phyloP scores from a whole-genome alignment of 2,329 filamentous ascomycete species.

The Paecilomyces sp. region DNA sequence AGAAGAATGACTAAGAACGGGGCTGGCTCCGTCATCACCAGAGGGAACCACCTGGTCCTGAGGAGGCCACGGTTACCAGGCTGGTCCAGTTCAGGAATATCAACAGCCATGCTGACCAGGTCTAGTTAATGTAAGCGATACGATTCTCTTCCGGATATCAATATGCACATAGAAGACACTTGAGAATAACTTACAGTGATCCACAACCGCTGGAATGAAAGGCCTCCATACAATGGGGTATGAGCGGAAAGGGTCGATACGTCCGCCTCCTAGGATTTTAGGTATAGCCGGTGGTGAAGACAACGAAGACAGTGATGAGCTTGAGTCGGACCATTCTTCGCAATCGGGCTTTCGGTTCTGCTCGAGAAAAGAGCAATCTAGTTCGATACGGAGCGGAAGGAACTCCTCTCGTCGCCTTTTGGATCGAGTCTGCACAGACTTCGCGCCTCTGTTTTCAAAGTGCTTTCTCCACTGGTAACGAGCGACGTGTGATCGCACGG shows the following conservation, averaged over 20 bases:
- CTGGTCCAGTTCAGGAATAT: conserved; percentile 36
- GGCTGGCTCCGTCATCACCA: conserved; percentile 34
- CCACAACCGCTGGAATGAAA: conserved; percentile 23
- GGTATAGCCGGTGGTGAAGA: conserved; percentile 4
- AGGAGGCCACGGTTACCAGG: conserved; percentile 25
- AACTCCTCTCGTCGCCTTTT: conserved; percentile 4
- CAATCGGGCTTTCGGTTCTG: not conserved
- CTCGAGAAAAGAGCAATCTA: not conserved
- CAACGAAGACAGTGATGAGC: not conserved
- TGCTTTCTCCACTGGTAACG: conserved; percentile 16
- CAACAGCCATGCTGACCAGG: conserved; percentile 31
- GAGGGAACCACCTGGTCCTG: conserved; percentile 33
- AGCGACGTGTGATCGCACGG: conserved; percentile 19
- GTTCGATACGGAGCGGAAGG: conserved; percentile 3
- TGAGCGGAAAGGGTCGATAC: conserved; percentile 21
- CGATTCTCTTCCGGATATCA: not conserved
- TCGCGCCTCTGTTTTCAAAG: conserved; percentile 1
- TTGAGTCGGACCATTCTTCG: not conserved
- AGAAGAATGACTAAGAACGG: conserved; percentile 37
- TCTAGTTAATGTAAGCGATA: conserved; percentile 15
- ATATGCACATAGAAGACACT: not conserved
- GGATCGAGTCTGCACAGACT: not conserved
- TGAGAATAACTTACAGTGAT: conserved; percentile 22
- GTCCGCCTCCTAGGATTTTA: conserved; percentile 16
- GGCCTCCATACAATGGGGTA: conserved; percentile 32